Base-by-base conservation (phyloP, 2,329 filamentous ascomycete species). In the Blumeriella jaapii region DNA sequence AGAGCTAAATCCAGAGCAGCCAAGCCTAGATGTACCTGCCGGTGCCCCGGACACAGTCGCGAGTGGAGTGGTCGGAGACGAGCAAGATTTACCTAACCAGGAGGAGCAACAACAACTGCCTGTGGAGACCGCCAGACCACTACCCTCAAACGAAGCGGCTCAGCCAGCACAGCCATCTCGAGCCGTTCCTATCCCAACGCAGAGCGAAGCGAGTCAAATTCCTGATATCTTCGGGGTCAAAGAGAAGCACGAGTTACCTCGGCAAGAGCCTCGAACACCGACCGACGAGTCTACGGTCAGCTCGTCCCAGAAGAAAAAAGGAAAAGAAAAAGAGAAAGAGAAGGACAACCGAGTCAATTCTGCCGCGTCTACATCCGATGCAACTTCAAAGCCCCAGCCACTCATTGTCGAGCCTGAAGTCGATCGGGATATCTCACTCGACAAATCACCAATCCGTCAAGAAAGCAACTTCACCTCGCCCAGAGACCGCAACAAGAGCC, bases 401-500 rank as follows among this genome's bases (percentile, higher is more conserved):
- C 32, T 25, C 17, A 31, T 39, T 8, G 19, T 44, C n/a, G 38
- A 40, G 16, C 14, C 41, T 23, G 29, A 29, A 26, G 13, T 22
- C 3, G 29, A 38, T 12, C 40, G 29, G 25, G 26, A 16, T 25
- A 28, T 34, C 17, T 41, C 38, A 10, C 40, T 42, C 17, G 36
- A 43, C 19, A 16, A 23, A 12, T 23, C 36, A 13, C 40, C 39
- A 36, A 40, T 41, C 15, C 34, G 27, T 27, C 36, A 38, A 23
- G 38, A 41, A 36, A 29, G 40, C 32, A 39, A 42, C 22, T 38
- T 35, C 4, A 32, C 35, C 18, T 31, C 44, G 20, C 31, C 35
- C 29, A 39, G 24, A 25, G 18, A 34, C 12, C 33, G 19, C 15
- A 16, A 37, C 12, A 15, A 35, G 5, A 16, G 14, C 15, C 31